phyloP scores from a whole-genome alignment of 2,329 filamentous ascomycete genomes.

The Fusarium longipes region DNA sequence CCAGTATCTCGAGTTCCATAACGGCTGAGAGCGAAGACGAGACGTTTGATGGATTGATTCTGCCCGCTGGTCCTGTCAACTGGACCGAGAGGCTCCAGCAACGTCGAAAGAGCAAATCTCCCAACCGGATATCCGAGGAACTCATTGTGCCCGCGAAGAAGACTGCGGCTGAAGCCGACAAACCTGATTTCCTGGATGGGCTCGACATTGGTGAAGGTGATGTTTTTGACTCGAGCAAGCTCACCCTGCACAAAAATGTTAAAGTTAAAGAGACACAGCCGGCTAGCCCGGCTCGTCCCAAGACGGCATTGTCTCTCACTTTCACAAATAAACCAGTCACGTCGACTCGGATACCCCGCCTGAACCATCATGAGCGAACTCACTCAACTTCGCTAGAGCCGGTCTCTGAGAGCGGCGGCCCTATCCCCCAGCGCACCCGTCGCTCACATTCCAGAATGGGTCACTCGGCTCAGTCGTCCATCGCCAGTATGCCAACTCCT shows the following conservation, averaged over 20 bases:
- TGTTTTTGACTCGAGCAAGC: constrained; percentile 81
- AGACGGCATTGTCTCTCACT: constrained; percentile 85
- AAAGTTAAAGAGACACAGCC: constrained; percentile 81
- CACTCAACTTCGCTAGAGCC: constrained; percentile 83
- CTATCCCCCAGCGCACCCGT: constrained; percentile 67
- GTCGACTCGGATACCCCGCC: constrained; percentile 81
- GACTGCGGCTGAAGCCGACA: constrained; percentile 57
- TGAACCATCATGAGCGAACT: constrained; percentile 76
- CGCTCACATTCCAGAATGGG: constrained; percentile 75
- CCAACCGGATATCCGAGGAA: constrained; percentile 59
- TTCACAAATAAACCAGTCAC: constrained; percentile 81
- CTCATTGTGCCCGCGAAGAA: constrained; percentile 50
- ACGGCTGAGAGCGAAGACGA: constrained; percentile 95
- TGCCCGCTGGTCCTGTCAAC: constrained; percentile 86
- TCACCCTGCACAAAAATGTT: constrained; percentile 90
- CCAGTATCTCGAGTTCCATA: constrained; percentile 90
- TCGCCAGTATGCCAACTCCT: constrained; percentile 71
- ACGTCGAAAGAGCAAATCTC: constrained; percentile 71
- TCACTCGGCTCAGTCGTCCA: constrained; percentile 76
- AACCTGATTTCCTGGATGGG: constrained; percentile 85
- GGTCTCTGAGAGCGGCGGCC: constrained; percentile 88
- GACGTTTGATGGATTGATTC: constrained; percentile 85
- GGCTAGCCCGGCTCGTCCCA: constrained; percentile 75
- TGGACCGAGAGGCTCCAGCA: constrained; percentile 82
- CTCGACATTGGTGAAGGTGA: constrained; percentile 89